Evolutionary conservation across 176 grass and related monocot species (phyloP).

Genomic region (Cymbopogon citratus): DNA sequence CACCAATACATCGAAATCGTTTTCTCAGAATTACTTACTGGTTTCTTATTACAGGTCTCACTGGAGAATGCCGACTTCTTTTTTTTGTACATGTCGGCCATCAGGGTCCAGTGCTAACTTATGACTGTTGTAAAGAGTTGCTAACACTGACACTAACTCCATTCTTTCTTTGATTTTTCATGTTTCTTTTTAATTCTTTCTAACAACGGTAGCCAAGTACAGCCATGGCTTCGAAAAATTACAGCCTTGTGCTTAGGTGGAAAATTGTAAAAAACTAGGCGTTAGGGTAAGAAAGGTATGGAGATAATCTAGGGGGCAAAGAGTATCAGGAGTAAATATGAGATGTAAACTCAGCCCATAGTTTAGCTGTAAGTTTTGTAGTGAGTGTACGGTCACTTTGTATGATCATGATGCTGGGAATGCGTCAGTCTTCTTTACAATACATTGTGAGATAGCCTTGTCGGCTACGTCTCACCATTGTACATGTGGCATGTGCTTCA

Average conservation of each 20-base stretch:
- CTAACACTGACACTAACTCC: slow-evolving; percentile 38
- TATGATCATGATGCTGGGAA: neutral
- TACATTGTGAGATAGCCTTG: neutral
- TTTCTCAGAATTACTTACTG: neutral
- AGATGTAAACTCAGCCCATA: slow-evolving; percentile 2
- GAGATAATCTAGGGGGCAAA: neutral
- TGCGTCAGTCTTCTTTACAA: neutral
- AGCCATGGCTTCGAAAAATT: slow-evolving; percentile 20
- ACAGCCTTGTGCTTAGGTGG: slow-evolving; percentile 2
- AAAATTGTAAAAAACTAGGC: slow-evolving; percentile 43
- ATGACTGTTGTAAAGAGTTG: slow-evolving; percentile 44
- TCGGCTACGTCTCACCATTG: neutral
- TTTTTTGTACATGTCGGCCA: slow-evolving; percentile 35
- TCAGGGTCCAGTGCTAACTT: slow-evolving; percentile 19
- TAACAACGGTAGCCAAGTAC: slow-evolving; percentile 38
- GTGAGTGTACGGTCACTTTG: neutral
- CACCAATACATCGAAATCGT: neutral
- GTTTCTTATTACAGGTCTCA: slow-evolving; percentile 27
- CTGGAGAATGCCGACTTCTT: neutral
- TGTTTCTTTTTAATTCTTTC: slow-evolving; percentile 36
- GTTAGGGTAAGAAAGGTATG: neutral
- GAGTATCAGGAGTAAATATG: slow-evolving; percentile 1
- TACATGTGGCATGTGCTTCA: neutral
- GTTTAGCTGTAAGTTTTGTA: slow-evolving; percentile 18
- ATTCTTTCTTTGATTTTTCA: slow-evolving; percentile 42